Base-by-base conservation (phyloP, 1,139 yeast genomes). In the Kurtzmaniella quercitrusa region DNA sequence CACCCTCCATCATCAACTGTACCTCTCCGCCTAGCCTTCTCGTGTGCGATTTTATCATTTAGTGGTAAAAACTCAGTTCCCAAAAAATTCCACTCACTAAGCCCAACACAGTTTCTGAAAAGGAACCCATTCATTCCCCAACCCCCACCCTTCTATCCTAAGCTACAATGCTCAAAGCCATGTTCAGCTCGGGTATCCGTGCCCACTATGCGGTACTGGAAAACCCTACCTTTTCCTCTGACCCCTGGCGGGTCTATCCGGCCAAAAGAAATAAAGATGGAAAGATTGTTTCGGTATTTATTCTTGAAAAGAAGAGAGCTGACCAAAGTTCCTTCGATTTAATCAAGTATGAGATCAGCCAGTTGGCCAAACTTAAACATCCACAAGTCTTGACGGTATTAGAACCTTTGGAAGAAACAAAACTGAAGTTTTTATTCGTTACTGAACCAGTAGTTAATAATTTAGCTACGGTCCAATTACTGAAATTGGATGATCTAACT, bases 341-440 rank as follows among this genome's bases (percentile, higher is more conserved):
- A 23, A 55, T 73, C 38, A 70, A 65, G 51, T 57, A 51, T 43
- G 77, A 89, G 55, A 85, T 90, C 2, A 69, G 79, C 25, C 84
- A 85, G 49, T 66, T 91, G 57, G 80, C 95, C 27, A 86, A 85
- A 60, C 69, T 91, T 51, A 85, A 89, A 51, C 98, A 93, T 58
- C 98, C 98, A 0, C 86, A 88, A 50, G 73, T 93, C 37, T 66
- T 93, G 40, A 82, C 91, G 4, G 73, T 93, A 9, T 79, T 86
- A 41, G 98, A 91, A 60, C 95, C 94, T 0, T 63, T 91, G 47
- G 98, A 93, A 59, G 96, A 90, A 54, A 87, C 93, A 29, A 83
- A 85, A 55, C 77, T 79, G 54, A 78, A 87, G 46, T 75, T 90
- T 54, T 58, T 85, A 47, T 93, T 93, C 68, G 98, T 84, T n/a